Base-by-base conservation (phyloP, 2,329 filamentous ascomycete species). In the Moelleriella libera region DNA sequence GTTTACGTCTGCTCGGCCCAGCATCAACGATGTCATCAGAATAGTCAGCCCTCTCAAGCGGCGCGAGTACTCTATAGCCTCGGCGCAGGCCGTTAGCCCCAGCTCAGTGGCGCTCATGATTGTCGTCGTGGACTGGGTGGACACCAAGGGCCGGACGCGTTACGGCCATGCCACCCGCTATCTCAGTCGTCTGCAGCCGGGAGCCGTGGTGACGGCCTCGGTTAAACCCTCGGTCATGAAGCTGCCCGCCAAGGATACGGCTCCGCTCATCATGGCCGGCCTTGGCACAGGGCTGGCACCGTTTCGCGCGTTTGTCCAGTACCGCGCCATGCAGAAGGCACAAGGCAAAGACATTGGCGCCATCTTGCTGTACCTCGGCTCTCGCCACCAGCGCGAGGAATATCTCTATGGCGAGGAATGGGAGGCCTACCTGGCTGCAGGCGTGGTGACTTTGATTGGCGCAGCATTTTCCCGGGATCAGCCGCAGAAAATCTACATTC, bases 211-310 rank as follows among this genome's bases (percentile, higher is more conserved):
- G 53, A 95, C 89, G 3, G 92, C 88, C 49, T 94, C 86, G 34
- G 88, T 98, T 64, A 98, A 98, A 73, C 88, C 92, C 0, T 96
- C 88, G 29, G 92, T 97, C 55, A 98, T 98, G 92, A 98, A 97
- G 71, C 78, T 98, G n/a, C 92, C 92, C 5, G 69, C 77, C 51
- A 83, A 82, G 63, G 83, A 89, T 56, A 92, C 87, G 39, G 87
- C 90, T 44, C 92, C 92, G 41, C 82, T 98, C 62, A 96, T 98
- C 74, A 96, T 98, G 90, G 92, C 92, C 8, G 92, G 92, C 65
- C 83, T 97, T n/a, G 92, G 92, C 53, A 98, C 92, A 0, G 92
- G 92, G 61, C 82, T 98, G 28, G 92, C 92, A 1, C 92, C 92
- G n/a, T 98, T 98, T 87, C 88, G 92, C 54, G 92, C 92, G 50